Conservation (phyloP, 2,329 filamentous ascomycete genomes). For the Aspergillus chevalieri region DNA sequence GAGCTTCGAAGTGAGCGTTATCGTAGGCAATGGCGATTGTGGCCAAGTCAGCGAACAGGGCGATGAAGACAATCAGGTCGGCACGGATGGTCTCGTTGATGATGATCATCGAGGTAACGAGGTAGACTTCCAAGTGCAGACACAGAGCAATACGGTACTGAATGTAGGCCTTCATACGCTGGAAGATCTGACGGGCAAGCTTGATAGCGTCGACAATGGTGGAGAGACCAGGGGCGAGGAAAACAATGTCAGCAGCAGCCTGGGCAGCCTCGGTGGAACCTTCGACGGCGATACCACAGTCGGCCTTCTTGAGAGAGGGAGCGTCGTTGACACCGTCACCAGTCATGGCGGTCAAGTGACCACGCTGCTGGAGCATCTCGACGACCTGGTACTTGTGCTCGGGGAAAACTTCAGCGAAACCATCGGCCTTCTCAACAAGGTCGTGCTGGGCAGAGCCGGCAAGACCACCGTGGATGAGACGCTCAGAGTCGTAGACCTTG, state of each 20-base stretch:
- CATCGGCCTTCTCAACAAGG: conserved; percentile 67
- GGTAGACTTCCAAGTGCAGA: conserved; percentile 68
- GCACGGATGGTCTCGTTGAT: conserved; percentile 69
- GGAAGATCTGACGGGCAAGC: conserved; percentile 68
- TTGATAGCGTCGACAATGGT: conserved; percentile 70
- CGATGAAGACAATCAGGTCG: conserved; percentile 72
- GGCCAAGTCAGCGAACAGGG: conserved; percentile 71
- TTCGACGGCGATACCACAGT: conserved; percentile 69
- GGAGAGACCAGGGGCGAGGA: conserved; percentile 65
- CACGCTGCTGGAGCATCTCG: conserved; percentile 68
- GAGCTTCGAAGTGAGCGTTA: conserved; percentile 68
- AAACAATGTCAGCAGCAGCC: conserved; percentile 67
- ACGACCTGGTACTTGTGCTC: conserved; percentile 73
- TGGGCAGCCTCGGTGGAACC: conserved; percentile 66
- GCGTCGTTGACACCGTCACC: conserved; percentile 72
- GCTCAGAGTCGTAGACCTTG: conserved; percentile 75
- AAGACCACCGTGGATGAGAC: conserved; percentile 69
- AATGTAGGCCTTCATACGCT: conserved; percentile 72
- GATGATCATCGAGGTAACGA: conserved; percentile 72
- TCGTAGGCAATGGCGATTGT: conserved; percentile 75
- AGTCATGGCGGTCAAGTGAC: conserved; percentile 69
- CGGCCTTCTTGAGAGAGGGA: conserved; percentile 67
- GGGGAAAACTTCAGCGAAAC: conserved; percentile 68
- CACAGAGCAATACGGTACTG: conserved; percentile 72
- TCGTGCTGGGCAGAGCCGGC: conserved; percentile 68